Evolutionary conservation across 805 yeast species (phyloP).

Genomic region (Candida argentea): DNA sequence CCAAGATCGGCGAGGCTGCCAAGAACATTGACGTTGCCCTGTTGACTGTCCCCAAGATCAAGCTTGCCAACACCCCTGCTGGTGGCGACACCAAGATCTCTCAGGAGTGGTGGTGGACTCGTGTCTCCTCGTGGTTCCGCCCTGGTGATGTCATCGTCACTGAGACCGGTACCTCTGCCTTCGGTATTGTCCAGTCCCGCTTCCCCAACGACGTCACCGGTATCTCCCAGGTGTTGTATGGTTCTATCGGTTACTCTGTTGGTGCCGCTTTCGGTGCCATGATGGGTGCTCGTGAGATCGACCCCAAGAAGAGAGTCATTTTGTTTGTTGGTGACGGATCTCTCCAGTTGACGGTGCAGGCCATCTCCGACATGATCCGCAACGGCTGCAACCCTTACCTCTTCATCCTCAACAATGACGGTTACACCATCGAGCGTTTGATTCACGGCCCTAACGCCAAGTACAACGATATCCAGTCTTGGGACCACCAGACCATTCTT

Average conservation of each 20-base stretch:
- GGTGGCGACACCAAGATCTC: conserved; percentile 8
- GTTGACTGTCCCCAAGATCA: conserved; percentile 10
- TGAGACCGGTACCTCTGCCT: conserved; percentile 28
- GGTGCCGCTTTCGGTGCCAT: conserved; percentile 27
- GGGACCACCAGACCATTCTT: conserved; percentile 10
- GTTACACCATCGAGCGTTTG: conserved; percentile 14
- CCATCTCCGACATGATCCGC: conserved; percentile 12
- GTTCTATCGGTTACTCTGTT: conserved; percentile 26
- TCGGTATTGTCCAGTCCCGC: conserved; percentile 23
- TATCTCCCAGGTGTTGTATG: conserved; percentile 26
- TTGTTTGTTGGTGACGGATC: conserved; percentile 15
- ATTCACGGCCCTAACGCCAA: conserved; percentile 11
- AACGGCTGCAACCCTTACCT: conserved; percentile 8
- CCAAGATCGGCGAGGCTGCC: conserved; percentile 6
- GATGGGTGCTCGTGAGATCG: conserved; percentile 22
- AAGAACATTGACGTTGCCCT: conserved; percentile 10
- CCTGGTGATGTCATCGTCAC: conserved; percentile 23
- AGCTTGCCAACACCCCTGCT: conserved; percentile 7
- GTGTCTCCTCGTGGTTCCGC: conserved; percentile 16
- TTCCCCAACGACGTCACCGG: conserved; percentile 22
- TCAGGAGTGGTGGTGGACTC: conserved; percentile 24
- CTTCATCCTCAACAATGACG: conserved; percentile 13
- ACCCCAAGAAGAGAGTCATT: conserved; percentile 14
- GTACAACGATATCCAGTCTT: conserved; percentile 13
- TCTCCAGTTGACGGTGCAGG: conserved; percentile 15